Percentiles rank a stretch among this genome's conserved stretches.
Evolutionary conservation across 1,139 yeast species (phyloP).

Genomic region (Citeromyces hawaiiensis): DNA sequence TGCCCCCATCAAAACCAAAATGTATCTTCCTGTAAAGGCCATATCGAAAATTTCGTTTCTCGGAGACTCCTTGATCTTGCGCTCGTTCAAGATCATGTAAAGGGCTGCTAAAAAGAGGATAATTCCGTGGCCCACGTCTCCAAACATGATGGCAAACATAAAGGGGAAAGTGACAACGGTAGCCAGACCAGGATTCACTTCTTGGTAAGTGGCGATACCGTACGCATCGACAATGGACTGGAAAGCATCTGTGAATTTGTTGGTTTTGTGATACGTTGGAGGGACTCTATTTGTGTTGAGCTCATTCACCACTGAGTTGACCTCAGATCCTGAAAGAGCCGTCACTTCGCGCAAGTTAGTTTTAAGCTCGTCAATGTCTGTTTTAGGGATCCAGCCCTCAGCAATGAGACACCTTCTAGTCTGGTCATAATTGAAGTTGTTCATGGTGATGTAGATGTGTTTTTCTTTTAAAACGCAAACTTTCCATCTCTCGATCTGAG

Average conservation of each 20-base stretch:
- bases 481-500: constrained; percentile 57
- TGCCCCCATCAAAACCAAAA: constrained; percentile 77
- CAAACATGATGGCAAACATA: constrained; percentile 99
- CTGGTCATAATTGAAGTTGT: constrained; percentile 73
- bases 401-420: constrained; percentile 83
- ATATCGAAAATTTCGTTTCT: constrained; percentile 92
- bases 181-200: constrained; percentile 92
- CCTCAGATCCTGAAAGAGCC: constrained; percentile 39
- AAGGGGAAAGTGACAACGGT: constrained; percentile 94
- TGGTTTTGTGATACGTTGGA: constrained; percentile 86
- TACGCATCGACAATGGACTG: constrained; percentile 92
- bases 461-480: constrained; percentile 60
- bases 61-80: constrained; percentile 44
- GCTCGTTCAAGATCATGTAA: constrained; percentile 58
- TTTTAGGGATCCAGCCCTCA: constrained; percentile 82
- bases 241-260: constrained; percentile 85
- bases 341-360: constrained; percentile 39
- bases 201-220: constrained; percentile 89
- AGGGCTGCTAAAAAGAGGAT: constrained; percentile 64
- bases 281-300: constrained; percentile 75
- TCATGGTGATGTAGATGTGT: constrained; percentile 60
- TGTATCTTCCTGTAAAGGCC: constrained; percentile 91
- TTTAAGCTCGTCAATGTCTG: constrained; percentile 30
- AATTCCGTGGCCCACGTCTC: constrained; percentile 94
- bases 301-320: constrained; percentile 73